Conservation (phyloP, 2,329 filamentous ascomycete species). For the Claviceps capensis region DNA sequence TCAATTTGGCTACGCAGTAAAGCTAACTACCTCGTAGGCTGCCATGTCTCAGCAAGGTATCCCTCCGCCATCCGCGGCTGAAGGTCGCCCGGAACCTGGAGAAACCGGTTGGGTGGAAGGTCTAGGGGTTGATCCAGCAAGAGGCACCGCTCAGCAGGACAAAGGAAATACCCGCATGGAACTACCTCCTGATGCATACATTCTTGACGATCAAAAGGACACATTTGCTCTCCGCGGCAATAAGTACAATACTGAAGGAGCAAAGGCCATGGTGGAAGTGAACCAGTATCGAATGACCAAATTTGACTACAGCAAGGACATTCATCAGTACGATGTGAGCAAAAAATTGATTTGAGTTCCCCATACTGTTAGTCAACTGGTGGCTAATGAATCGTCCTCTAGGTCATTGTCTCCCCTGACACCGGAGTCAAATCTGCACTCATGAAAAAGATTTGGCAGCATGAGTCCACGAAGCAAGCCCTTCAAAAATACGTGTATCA, state of each 20-base stretch:
- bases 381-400: neutral
- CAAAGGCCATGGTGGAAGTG: conserved; percentile 39
- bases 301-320: conserved; percentile 41
- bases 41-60: conserved; percentile 21
- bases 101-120: conserved; percentile 13
- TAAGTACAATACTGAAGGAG: conserved; percentile 43
- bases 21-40: neutral
- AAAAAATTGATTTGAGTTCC: neutral
- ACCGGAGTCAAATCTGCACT: conserved; percentile 47
- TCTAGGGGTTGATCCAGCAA: conserved; percentile 32
- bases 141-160: conserved; percentile 13
- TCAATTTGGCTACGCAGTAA: neutral
- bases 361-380: neutral
- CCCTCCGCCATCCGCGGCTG: conserved; percentile 10
- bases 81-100: conserved; percentile 1
- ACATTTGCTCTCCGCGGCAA: conserved; percentile 21
- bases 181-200: conserved; percentile 43
- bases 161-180: conserved; percentile 38
- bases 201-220: conserved; percentile 20
- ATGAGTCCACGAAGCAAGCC: conserved; percentile 39
- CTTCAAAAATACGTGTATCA: conserved; percentile 32
- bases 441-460: conserved; percentile 65
- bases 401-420: conserved; percentile 54
- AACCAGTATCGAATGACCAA: conserved; percentile 62
- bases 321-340: conserved; percentile 80